These are phyloP conservation scores for Saccharomyces paradoxus DNA, from an alignment of 805 yeast species.

Conservation along the genomic window DNA sequence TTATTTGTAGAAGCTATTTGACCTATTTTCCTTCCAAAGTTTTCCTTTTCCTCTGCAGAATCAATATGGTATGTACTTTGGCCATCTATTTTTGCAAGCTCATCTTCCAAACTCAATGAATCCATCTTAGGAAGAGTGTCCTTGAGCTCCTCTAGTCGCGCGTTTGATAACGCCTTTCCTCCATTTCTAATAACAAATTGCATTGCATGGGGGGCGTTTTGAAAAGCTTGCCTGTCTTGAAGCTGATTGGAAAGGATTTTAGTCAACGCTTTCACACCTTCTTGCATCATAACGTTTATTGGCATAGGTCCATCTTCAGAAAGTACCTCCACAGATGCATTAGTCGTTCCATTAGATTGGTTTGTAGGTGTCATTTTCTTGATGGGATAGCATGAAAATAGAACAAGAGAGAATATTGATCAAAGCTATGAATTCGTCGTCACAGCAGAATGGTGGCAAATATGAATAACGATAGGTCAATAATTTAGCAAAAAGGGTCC, in stretches of 20 bases:
- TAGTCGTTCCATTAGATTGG: neutral
- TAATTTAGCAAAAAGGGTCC: neutral
- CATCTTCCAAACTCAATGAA: slow-evolving; percentile 2
- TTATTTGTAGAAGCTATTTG: neutral
- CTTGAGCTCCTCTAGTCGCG: neutral
- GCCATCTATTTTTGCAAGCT: slow-evolving; percentile 10
- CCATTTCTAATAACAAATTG: slow-evolving; percentile 18
- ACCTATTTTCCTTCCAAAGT: neutral
- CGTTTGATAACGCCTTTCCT: neutral
- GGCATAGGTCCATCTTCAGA: slow-evolving; percentile 26
- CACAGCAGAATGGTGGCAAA: neutral
- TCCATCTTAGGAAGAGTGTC: neutral
- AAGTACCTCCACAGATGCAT: slow-evolving; percentile 18
- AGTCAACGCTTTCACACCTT: slow-evolving; percentile 29
- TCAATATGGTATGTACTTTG: slow-evolving; percentile 11
- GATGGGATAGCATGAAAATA: neutral
- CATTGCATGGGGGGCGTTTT: slow-evolving; percentile 15
- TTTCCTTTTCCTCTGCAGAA: neutral
- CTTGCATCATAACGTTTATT: slow-evolving; percentile 29
- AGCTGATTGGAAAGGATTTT: slow-evolving; percentile 24
- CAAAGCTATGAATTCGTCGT: neutral
- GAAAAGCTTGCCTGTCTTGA: slow-evolving; percentile 19
- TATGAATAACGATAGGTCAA: neutral
- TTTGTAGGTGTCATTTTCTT: neutral
- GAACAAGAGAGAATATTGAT: neutral